phyloP scores from a whole-genome alignment of 106 monocot genomes.

The Apostasia ramifera region DNA sequence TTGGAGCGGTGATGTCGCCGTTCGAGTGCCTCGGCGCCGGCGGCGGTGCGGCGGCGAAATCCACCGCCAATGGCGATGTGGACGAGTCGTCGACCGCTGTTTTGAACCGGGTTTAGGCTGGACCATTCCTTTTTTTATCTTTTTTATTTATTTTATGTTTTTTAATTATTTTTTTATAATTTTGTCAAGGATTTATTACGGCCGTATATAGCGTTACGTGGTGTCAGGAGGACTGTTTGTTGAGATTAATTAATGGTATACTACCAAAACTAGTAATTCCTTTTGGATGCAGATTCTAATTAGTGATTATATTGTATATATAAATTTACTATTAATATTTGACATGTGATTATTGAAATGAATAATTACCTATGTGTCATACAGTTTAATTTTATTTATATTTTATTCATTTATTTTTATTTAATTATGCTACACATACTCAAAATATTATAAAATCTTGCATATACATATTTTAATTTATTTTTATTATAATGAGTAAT shows the following conservation, averaged over 20 bases:
- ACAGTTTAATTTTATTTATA: too few species aligned
- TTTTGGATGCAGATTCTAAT: too few species aligned
- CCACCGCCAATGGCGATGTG: neutral
- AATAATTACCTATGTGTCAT: too few species aligned
- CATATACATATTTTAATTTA: too few species aligned
- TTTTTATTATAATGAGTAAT: too few species aligned
- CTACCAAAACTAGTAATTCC: too few species aligned
- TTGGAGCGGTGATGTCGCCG: slow-evolving; percentile 9
- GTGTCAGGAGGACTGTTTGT: neutral
- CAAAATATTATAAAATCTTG: too few species aligned
- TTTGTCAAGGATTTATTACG: neutral
- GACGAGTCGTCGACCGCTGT: slow-evolving; percentile 5
- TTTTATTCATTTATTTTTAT: too few species aligned
- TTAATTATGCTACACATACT: too few species aligned
- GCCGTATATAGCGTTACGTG: neutral
- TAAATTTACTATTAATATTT: too few species aligned
- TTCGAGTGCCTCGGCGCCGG: slow-evolving; percentile 19
- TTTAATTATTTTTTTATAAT: neutral
- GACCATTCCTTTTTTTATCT: neutral
- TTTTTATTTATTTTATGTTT: neutral
- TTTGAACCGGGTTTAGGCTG: slow-evolving; percentile 2
- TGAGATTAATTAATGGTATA: neutral
- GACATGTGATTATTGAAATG: too few species aligned
- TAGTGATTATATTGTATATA: too few species aligned
- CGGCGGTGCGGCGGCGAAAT: neutral